phyloP scores from a whole-genome alignment of 306 rosid genomes.

The Pachyrhizus erosus region DNA sequence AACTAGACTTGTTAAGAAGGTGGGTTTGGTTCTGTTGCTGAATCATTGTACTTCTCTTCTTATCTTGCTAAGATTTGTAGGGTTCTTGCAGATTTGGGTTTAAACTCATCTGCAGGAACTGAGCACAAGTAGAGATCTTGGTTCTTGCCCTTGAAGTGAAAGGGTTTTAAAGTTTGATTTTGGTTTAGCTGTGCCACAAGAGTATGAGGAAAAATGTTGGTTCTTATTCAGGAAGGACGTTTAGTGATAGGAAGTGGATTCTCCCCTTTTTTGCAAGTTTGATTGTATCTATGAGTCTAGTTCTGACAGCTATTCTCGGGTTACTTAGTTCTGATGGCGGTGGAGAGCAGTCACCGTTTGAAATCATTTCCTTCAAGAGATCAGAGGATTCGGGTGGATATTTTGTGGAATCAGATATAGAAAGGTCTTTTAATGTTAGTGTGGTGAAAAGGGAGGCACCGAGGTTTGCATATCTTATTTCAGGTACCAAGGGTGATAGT shows the following conservation, averaged over 20 bases:
- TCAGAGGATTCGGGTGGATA: constrained; percentile 66
- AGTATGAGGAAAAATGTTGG: constrained; percentile 90
- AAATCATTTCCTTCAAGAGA: constrained; percentile 57
- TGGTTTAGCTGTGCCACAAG: constrained; percentile 34
- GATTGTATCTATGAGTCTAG: constrained; percentile 66
- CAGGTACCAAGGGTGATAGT: constrained; percentile 97
- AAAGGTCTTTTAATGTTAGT: constrained; percentile 45
- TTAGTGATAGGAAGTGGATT: constrained; percentile 86
- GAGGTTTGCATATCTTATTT: constrained; percentile 90
- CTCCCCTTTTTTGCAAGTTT: constrained; percentile 87
- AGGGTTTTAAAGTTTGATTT: constrained; percentile 28
- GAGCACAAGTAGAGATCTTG: constrained; percentile 41
- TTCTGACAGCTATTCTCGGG: constrained; percentile 70
- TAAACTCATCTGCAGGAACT: constrained; percentile 38
- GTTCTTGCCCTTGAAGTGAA: constrained; percentile 29
- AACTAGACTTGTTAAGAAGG: constrained; percentile 39
- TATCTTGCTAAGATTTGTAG: constrained; percentile 41
- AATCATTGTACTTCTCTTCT: constrained; percentile 35
- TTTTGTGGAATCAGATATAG: constrained; percentile 78
- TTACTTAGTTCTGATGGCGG: constrained; percentile 53
- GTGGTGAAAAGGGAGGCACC: constrained; percentile 57
- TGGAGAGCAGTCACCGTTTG: constrained; percentile 70
- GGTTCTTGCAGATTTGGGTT: constrained; percentile 49
- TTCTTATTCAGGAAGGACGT: constrained; percentile 77
- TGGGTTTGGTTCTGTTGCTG: constrained; percentile 40